Evolutionary conservation across 768 basidiomycete species (phyloP).

Genomic region (Russula sp.): DNA sequence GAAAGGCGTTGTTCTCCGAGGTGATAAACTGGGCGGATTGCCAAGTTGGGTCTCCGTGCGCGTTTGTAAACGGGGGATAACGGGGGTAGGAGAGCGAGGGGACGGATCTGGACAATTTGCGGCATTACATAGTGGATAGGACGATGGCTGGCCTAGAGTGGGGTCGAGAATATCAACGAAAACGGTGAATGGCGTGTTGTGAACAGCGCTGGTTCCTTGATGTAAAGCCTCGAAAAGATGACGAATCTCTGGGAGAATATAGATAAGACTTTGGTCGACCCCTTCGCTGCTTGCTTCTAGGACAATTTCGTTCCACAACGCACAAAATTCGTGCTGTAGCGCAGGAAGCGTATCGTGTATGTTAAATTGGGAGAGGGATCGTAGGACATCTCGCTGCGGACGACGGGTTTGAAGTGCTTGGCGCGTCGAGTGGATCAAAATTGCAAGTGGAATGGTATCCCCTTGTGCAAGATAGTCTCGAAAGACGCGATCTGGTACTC

Average conservation of each 20-base stretch:
- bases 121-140: not conserved
- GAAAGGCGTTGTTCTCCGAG: too few species aligned
- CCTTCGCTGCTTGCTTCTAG: not conserved
- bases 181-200: not conserved
- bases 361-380: not conserved
- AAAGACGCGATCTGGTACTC: not conserved
- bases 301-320: conserved; percentile 2
- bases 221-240: not conserved
- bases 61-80: too few species aligned
- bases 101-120: not conserved
- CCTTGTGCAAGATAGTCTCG: not conserved
- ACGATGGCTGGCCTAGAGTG: not conserved
- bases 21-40: too few species aligned
- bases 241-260: not conserved
- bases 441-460: conserved; percentile 4
- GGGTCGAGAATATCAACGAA: not conserved
- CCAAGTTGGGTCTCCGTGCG: too few species aligned
- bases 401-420: not conserved
- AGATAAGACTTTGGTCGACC: not conserved
- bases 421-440: not conserved
- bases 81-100: too few species aligned
- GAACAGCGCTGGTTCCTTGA: not conserved
- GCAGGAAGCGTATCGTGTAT: not conserved
- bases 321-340: not conserved
- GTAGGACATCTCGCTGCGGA: not conserved